These are phyloP conservation scores for Thalassiosira profunda DNA, from an alignment of 108 stramenopile species.

Conservation along the genomic window DNA sequence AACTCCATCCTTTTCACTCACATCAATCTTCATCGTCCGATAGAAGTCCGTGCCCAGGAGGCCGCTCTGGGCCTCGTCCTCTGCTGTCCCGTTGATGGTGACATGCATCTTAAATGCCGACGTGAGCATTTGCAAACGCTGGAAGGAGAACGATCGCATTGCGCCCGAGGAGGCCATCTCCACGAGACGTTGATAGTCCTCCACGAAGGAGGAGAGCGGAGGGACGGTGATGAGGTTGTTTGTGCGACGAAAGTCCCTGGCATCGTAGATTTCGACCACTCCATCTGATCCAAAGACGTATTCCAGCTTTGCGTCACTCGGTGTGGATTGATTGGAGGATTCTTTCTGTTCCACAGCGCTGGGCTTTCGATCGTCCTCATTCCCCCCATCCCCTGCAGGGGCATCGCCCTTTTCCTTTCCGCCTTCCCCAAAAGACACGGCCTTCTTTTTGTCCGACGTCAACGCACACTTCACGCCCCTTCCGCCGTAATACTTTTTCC, in stretches of 20 bases:
- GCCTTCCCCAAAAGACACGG: not conserved
- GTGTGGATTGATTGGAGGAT: too few species aligned
- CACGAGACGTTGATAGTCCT: slow-evolving; percentile 79
- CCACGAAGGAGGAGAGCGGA: slow-evolving; percentile 64
- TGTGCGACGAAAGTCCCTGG: slow-evolving; percentile 43
- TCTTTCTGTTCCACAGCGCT: not conserved
- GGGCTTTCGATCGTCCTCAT: not conserved
- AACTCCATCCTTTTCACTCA: too few species aligned
- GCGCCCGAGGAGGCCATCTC: slow-evolving; percentile 75
- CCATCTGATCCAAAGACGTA: slow-evolving; percentile 72
- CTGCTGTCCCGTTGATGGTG: slow-evolving; percentile 82
- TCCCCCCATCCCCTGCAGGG: not conserved
- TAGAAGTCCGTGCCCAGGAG: slow-evolving; percentile 98
- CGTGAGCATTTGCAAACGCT: slow-evolving; percentile 81
- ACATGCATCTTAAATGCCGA: slow-evolving; percentile 91
- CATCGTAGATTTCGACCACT: slow-evolving; percentile 68
- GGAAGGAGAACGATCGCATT: slow-evolving; percentile 89
- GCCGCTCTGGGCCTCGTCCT: slow-evolving; percentile 80
- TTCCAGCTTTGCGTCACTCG: too few species aligned
- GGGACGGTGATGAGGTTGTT: slow-evolving; percentile 69
- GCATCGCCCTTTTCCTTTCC: not conserved
- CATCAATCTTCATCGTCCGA: slow-evolving; percentile 97
- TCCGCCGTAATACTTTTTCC: slow-evolving; percentile 77
- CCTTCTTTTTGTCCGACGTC: not conserved
- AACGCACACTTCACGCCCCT: slow-evolving; percentile 25